Evolutionary conservation across 257 asterid genomes (phyloP), one percentile per base, ranked within the genome.

Genomic region (Plantago elongata): DNA sequence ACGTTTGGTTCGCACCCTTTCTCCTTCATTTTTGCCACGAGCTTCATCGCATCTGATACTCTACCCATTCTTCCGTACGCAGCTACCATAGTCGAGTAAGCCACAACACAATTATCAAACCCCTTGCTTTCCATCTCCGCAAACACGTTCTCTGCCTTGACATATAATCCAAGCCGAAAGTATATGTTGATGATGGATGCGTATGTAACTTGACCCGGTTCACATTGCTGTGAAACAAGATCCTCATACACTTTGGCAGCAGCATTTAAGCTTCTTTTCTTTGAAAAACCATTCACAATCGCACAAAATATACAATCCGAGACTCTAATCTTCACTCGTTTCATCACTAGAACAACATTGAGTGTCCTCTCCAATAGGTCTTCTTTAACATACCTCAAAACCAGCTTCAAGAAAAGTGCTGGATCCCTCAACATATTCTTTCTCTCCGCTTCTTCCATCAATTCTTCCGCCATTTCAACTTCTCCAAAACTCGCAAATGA

Each of bases 131-230:
- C 81, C 97, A 93, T 89, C 61, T 89, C 90, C 0, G 73, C 70
- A 48, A 86, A 89, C 2, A 83, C 63, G 58, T 38, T 70, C 64
- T 93, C 99, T 1, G 94, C 96, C 43, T 77, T 70, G 5, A 80
- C 54, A 46, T 80, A 81, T 11, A 64, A 34, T 51, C 91, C 95
- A 7, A 86, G 89, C 1, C 84, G 77, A 63, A 77, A 65, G 63
- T 89, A 93, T 9, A 83, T 68, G 50, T 72, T 81, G 7, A 77
- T 67, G 27, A 81, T 69, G 5, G 97, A 92, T 12, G 99, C 94
- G 27, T 81, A 89, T 22, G 99, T 87, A 49, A 89, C 97, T 72
- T 93, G 97, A n/a, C 99, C 99, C 0, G 97, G 91, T 49, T 83
- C 95, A 29, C 78, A 74, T 22, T 84, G 93, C 14, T 58, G 79